Base-by-base conservation (phyloP, 352 stramenopile genomes). In the Thalassiosira livingstoniorum region DNA sequence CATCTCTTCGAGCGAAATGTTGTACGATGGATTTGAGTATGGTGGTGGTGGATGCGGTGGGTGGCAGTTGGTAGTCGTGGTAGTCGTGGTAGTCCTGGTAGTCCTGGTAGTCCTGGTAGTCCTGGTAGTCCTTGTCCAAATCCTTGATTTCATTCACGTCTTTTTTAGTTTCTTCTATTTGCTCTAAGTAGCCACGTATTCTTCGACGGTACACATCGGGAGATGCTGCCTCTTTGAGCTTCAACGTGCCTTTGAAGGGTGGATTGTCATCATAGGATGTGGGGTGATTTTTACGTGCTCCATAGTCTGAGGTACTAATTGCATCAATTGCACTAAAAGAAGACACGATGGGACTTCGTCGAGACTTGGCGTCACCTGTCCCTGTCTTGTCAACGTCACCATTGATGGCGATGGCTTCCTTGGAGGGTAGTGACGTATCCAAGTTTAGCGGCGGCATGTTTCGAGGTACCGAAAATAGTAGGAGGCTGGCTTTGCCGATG, bases 11-110 rank as follows among this genome's bases (percentile, higher is more conserved):
- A 7, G 83, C 87, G 23, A 91, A 68, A 55, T 87, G 84, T 68
- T 87, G 67, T 18, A 90, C 54, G 18, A 90, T 72, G 1, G 71
- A 34, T 65, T 82, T 84, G 10, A 90, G 51, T 67, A 90, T 90
- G 2, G 61, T 79, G 58, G 55, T 21, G 27, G 84, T 90, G 15
- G 80, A 77, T 21, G 74, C 42, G 10, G 55, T 75, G 31, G 39
- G 0, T 29, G 39, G 61, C n/a, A 62, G 58, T n/a, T n/a, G n/a
- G 68, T 45, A 31, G 15, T 34, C n/a, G 18, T 3, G 4, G 35
- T 15, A 29, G 11, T 60, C 32, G 21, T 7, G 3, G 15, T 57
- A 13, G 21, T 13, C 15, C 29, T 37, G n/a, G 39, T 69, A 25
- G 47, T 58, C 47, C 21, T 58, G 4, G 27, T 7, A 7, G 39